Evolutionary conservation across 768 basidiomycete genomes (phyloP).

Genomic region (Kwoniella sp.): DNA sequence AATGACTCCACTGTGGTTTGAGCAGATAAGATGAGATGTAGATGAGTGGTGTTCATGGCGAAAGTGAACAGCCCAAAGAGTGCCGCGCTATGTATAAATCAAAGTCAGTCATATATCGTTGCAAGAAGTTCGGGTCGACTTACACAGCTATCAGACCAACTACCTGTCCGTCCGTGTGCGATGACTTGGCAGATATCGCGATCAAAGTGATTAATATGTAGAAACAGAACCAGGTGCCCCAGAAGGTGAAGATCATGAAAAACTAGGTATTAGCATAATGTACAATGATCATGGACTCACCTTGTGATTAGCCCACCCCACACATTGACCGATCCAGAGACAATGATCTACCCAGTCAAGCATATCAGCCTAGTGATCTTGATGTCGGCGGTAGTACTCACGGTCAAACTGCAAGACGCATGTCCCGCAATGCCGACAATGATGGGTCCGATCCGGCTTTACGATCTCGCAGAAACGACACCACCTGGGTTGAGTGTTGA

Average conservation of each 20-base stretch:
- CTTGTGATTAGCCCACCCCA: conserved; percentile 89
- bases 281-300: conserved; percentile 56
- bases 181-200: conserved; percentile 54
- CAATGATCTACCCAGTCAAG: conserved; percentile 42
- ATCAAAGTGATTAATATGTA: conserved; percentile 70
- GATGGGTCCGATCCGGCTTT: conserved; percentile 53
- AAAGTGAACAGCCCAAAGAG: conserved; percentile 73
- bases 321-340: conserved; percentile 88
- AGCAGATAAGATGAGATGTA: conserved; percentile 65
- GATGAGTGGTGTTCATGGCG: conserved; percentile 64
- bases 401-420: conserved; percentile 54
- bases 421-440: conserved; percentile 54
- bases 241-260: conserved; percentile 78
- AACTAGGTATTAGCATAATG: conserved; percentile 60
- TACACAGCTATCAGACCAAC: conserved; percentile 75
- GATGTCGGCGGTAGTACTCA: conserved; percentile 24
- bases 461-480: conserved; percentile 50
- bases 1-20: conserved; percentile 83
- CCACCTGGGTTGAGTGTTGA: conserved; percentile 35
- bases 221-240: conserved; percentile 63
- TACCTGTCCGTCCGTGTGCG: conserved; percentile 65
- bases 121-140: conserved; percentile 52
- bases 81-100: no score
- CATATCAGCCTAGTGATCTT: not conserved
- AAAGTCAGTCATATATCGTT: not conserved